These are phyloP conservation scores for Stephanodiscus triporus DNA, from an alignment of 108 stramenopile genomes.

Conservation along the genomic window DNA sequence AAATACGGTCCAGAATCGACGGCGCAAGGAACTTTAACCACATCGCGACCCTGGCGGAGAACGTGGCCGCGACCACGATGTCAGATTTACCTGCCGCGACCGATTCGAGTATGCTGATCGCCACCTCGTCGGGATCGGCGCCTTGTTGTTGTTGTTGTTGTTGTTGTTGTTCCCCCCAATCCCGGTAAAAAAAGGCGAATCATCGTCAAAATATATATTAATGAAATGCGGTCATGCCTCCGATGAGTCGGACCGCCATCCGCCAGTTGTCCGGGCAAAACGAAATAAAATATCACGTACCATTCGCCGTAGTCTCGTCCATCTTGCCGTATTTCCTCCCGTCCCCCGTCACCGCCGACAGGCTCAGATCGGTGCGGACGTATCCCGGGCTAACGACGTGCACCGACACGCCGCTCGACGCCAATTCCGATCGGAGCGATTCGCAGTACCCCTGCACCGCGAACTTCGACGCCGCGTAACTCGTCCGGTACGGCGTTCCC, in stretches of 20 bases:
- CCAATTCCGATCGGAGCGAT: slow-evolving; percentile 78
- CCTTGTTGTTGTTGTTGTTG: slow-evolving; percentile 20
- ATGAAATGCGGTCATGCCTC: not conserved
- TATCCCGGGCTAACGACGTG: slow-evolving; percentile 81
- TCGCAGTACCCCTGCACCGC: slow-evolving; percentile 89
- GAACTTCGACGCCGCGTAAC: slow-evolving; percentile 85
- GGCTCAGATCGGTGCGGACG: slow-evolving; percentile 72
- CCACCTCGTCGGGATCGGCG: slow-evolving; percentile 74
- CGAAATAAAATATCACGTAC: slow-evolving; percentile 22
- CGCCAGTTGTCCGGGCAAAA: no score
- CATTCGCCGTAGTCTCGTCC: slow-evolving; percentile 77
- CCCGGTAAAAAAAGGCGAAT: not conserved
- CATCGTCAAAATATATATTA: not conserved
- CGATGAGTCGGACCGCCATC: not conserved
- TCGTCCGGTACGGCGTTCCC: slow-evolving; percentile 77
- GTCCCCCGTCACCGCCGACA: slow-evolving; percentile 74
- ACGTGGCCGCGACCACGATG: slow-evolving; percentile 72
- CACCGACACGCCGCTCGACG: slow-evolving; percentile 59
- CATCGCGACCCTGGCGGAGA: slow-evolving; percentile 67
- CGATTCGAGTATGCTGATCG: slow-evolving; percentile 56
- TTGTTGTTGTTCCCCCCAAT: not conserved
- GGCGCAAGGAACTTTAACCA: slow-evolving; percentile 74
- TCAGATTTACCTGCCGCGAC: slow-evolving; percentile 59
- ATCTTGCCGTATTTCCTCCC: slow-evolving; percentile 70
- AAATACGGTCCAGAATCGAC: slow-evolving; percentile 54